Evolutionary conservation across 2,329 filamentous ascomycete genomes (phyloP), one percentile per base, ranked within the genome.

Genomic region (Exophiala alcalophila): DNA sequence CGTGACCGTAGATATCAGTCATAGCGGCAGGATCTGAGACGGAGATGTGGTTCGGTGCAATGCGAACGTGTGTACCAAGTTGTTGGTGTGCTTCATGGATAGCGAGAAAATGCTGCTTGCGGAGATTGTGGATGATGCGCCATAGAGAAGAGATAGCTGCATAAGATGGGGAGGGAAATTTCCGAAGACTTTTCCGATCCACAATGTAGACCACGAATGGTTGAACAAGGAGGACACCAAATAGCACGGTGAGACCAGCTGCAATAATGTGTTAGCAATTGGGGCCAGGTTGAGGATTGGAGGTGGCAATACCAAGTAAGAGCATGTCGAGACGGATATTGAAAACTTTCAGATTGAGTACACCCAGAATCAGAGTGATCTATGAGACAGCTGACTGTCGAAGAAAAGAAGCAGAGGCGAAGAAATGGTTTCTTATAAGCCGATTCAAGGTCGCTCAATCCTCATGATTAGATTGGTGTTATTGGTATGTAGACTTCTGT

Each of bases 41-140:
- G 24, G 66, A 72, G 40, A 73, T 75, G 5, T 73, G 65, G 12
- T 70, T 63, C 0, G 71, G 72, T 0, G 68, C 69, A 40, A 74
- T 65, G 0, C 72, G 68, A 0, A 75, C 64, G n/a, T 76, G 57
- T 0, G 61, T 47, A 0, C 57, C 57, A 12, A 59, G 32, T 24
- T 41, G 14, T 24, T 47, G 11, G 38, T 59, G 57, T 6, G 54
- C 50, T 23, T 51, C n/a, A 24, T 56, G 43, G n/a, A 59, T 35
- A 6, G 47, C 46, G 2, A 42, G 15, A 30, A 40, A 59, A 16
- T 55, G 55, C 25, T 35, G 38, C 8, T 26, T 23, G n/a, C 33
- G 41, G 5, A 53, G 36, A 38, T 57, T 57, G 28, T 59, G 47
- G 8, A 31, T 20, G 10, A 57, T 45, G 8, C 52, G 37, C 56